Base-by-base conservation (phyloP, 2,329 filamentous ascomycete genomes). In the Xylariaceae sp. region DNA sequence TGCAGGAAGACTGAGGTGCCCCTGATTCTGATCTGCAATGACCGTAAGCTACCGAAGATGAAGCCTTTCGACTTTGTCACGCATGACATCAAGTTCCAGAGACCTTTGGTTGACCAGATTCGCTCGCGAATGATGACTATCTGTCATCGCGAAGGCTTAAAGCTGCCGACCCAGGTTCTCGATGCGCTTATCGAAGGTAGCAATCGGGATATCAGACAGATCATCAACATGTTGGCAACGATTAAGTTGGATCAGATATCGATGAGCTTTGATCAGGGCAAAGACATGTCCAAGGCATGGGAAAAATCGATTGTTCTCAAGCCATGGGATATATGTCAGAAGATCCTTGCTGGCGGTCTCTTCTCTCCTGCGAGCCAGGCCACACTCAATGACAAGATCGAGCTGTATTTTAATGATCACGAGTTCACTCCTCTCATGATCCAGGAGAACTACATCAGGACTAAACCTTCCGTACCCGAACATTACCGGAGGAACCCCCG, bases 391-490 rank as follows among this genome's bases (percentile, higher is more conserved):
- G 93, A 99, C 74, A 99, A 99, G 80, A 94, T 95, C 63, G 93
- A 99, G 75, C 84, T 99, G 1, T 99, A 99, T 74, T 99, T 99
- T 80, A 97, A 99, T 73, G 94, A 99, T 69, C 94, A 99, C 71
- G 94, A 99, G 69, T 96, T 97, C 76, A 97, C 92, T 69, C 94
- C 88, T 70, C 80, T 99, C 56, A 97, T 99, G 94, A 86, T 99
- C 51, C 94, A 99, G 73, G 95, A 99, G 74, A 99, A 99, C 71
- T 99, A 99, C 68, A 81, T 99, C 10, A 88, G 86, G 63, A 92
- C 91, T 1, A 90, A 87, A 61, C 94, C 94, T 2, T 81, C 86
- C 61, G 80, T 75, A 3, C 77, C 89, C 2, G 82, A 79, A 61
- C 80, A 79, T 54, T 76, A 78, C 51, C 75, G 77, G 17, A 88